These are phyloP conservation scores for Mycena haematopus DNA, from an alignment of 768 basidiomycete genomes.

Conservation along the genomic window DNA sequence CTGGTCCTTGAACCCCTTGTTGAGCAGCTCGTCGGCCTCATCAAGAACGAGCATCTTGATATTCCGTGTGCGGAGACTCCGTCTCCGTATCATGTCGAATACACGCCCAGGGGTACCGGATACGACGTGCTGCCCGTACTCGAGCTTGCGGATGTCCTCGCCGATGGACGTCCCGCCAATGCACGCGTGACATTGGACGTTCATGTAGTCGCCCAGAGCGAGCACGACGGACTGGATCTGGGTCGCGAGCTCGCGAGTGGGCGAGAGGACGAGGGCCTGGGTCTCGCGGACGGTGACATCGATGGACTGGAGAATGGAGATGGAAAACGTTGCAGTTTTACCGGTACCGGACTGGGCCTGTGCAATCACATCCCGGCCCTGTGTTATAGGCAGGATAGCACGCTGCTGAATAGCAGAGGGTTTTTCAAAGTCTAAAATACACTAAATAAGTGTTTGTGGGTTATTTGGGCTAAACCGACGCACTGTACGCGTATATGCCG, in stretches of 20 bases:
- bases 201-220: constrained; percentile 98
- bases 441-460: constrained; percentile 2
- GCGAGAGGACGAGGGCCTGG: constrained; percentile 94
- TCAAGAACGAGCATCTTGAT: constrained; percentile 98
- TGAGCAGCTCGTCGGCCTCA: constrained; percentile 94
- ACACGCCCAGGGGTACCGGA: constrained; percentile 98
- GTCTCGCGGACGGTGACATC: constrained; percentile 94
- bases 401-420: constrained; percentile 99
- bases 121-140: constrained; percentile 97
- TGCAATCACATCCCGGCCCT: constrained; percentile 97
- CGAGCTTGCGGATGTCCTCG: constrained; percentile 96
- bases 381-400: constrained; percentile 94
- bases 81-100: constrained; percentile 97
- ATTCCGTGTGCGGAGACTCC: constrained; percentile 91
- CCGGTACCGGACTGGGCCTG: constrained; percentile 99
- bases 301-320: constrained; percentile 97
- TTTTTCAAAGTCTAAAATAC: constrained; percentile 82
- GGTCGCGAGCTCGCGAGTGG: constrained; percentile 98
- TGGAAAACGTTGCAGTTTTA: constrained; percentile 99
- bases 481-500: constrained; percentile 98
- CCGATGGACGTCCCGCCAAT: constrained; percentile 97
- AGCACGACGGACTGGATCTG: constrained; percentile 98
- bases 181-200: constrained; percentile 97
- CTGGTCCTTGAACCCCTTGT: constrained; percentile 99
- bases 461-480: constrained; percentile 33